phyloP scores from a whole-genome alignment of 2,329 filamentous ascomycete genomes.

The Blastomyces gilchristii region DNA sequence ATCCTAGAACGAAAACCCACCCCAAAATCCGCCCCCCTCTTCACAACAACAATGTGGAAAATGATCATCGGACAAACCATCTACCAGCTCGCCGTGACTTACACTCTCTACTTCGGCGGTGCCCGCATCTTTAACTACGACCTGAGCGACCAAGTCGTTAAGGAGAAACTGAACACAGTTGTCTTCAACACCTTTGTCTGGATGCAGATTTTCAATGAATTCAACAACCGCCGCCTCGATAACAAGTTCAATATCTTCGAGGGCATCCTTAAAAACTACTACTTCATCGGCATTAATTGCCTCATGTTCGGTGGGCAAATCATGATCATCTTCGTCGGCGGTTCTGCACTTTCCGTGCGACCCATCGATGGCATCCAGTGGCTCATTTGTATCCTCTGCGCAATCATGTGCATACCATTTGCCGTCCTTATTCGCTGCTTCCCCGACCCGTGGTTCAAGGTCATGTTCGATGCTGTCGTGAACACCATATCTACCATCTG shows the following conservation, averaged over 20 bases:
- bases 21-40: conserved; percentile 61
- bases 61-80: conserved; percentile 93
- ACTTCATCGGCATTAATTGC: conserved; percentile 75
- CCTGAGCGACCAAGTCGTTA: conserved; percentile 35
- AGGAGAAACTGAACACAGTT: conserved; percentile 57
- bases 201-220: conserved; percentile 99
- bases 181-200: conserved; percentile 98
- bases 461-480: conserved; percentile 41
- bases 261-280: conserved; percentile 71
- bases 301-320: conserved; percentile 85
- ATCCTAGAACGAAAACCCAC: conserved; percentile 73
- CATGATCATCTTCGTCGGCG: conserved; percentile 81
- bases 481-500: conserved; percentile 46
- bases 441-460: conserved; percentile 53
- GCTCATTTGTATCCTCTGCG: conserved; percentile 77
- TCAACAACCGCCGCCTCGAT: conserved; percentile 91
- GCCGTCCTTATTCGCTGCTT: conserved; percentile 72
- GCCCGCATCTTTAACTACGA: conserved; percentile 50
- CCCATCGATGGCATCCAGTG: conserved; percentile 65
- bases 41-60: conserved; percentile 95
- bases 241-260: conserved; percentile 96
- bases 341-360: conserved; percentile 65
- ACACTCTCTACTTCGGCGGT: conserved; percentile 72
- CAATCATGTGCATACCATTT: conserved; percentile 73
- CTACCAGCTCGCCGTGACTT: conserved; percentile 71